phyloP scores from a whole-genome alignment of 163 green algal genomes.

The Chloromonas sp. region DNA sequence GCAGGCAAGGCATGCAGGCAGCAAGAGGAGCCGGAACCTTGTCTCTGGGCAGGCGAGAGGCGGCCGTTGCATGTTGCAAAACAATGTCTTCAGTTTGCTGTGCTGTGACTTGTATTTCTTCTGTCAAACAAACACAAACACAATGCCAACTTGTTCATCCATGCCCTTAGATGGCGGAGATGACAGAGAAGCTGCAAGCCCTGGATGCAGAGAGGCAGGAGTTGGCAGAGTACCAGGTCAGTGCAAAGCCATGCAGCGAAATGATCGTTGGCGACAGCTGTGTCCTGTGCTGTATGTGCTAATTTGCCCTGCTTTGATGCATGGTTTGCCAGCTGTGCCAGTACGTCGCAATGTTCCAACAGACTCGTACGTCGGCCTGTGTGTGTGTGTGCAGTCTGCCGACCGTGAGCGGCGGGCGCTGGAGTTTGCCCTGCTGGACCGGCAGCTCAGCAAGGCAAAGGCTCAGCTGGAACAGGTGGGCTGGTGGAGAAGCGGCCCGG shows the following conservation, averaged over 20 bases:
- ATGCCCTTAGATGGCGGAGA: slow-evolving; percentile 46
- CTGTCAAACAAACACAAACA: no score
- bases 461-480: slow-evolving; percentile 1
- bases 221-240: slow-evolving; percentile 78
- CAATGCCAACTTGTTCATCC: no score
- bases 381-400: slow-evolving; percentile 26
- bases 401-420: slow-evolving; percentile 75
- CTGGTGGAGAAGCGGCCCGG: background rate
- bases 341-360: background rate
- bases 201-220: slow-evolving; percentile 87
- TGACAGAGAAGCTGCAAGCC: slow-evolving; percentile 78
- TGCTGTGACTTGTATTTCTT: no score
- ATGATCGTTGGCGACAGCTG: no score
- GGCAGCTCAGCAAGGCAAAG: slow-evolving; percentile 46
- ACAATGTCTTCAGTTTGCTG: no score
- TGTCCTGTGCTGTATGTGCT: background rate
- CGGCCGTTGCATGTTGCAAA: no score
- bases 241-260: background rate
- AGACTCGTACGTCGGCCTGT: background rate
- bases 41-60: no score
- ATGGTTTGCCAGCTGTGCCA: background rate
- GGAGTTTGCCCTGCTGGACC: slow-evolving; percentile 91
- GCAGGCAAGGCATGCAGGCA: background rate
- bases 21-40: no score
- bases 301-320: background rate